A percentile compares a stretch with the other conserved stretches of the same genome.
Conservation (phyloP, 345 rosid species). For the Gossypium stocksii region DNA sequence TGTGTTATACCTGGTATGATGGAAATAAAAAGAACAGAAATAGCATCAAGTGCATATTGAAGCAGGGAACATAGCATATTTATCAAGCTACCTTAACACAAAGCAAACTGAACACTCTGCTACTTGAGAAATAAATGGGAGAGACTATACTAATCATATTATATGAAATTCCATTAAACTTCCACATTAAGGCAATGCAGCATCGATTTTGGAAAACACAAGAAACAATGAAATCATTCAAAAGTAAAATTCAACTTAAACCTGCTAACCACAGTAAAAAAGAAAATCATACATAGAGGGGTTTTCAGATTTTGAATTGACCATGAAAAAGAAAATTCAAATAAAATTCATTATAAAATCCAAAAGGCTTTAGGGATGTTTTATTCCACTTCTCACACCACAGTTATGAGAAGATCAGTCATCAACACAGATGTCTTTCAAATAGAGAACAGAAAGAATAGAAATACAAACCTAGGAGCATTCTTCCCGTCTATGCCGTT, state of each 20-base stretch:
- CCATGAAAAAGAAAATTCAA: background rate
- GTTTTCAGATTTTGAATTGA: background rate
- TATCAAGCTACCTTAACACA: background rate
- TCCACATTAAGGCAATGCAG: background rate
- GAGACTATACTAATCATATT: background rate
- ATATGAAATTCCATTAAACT: background rate
- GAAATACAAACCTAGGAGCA: constrained; percentile 27
- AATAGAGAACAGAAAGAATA: background rate
- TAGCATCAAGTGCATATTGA: background rate
- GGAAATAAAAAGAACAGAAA: background rate
- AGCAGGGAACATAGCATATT: background rate
- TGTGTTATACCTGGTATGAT: constrained; percentile 43
- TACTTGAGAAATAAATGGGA: background rate
- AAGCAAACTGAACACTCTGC: background rate
- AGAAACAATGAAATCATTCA: background rate
- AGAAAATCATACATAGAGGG: background rate
- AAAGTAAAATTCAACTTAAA: background rate
- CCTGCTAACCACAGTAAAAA: background rate
- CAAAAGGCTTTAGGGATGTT: constrained; percentile 4
- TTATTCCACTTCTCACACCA: background rate
- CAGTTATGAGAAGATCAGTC: background rate
- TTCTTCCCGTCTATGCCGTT: constrained; percentile 33
- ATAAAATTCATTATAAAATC: background rate
- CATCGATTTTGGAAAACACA: background rate
- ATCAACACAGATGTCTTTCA: background rate